These are phyloP conservation scores for Monilinia polystroma DNA, from an alignment of 2,329 filamentous ascomycete species.

Conservation along the genomic window DNA sequence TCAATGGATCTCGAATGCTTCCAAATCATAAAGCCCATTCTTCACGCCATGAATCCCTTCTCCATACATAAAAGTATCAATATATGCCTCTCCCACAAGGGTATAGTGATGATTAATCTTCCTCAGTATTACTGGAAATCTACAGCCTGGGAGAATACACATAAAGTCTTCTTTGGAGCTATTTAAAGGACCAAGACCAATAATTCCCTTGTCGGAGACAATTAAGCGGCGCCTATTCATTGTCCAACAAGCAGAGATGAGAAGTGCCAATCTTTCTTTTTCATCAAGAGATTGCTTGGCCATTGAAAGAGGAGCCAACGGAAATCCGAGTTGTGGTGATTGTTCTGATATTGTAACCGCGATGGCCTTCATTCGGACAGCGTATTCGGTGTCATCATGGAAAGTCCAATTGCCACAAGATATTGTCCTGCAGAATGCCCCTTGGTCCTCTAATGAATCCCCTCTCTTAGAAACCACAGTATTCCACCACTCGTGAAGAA, in stretches of 20 bases:
- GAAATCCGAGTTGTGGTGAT: slow-evolving; percentile 14
- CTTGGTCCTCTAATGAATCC: slow-evolving; percentile 25
- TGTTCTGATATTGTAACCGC: slow-evolving; percentile 23
- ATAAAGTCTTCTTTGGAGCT: slow-evolving; percentile 31
- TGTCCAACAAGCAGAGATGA: slow-evolving; percentile 30
- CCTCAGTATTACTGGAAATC: slow-evolving; percentile 35
- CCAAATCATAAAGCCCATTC: slow-evolving; percentile 21
- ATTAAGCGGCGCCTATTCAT: slow-evolving; percentile 35
- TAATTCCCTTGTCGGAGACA: slow-evolving; percentile 21
- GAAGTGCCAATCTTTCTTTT: slow-evolving; percentile 28
- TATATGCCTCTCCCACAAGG: slow-evolving; percentile 36
- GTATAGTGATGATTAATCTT: slow-evolving; percentile 23
- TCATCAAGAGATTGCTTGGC: slow-evolving; percentile 13
- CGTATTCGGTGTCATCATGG: slow-evolving; percentile 25
- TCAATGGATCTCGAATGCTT: slow-evolving; percentile 34
- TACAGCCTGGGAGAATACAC: slow-evolving; percentile 35
- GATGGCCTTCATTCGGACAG: slow-evolving; percentile 29
- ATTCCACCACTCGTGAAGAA: slow-evolving; percentile 36
- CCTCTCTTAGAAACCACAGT: slow-evolving; percentile 26
- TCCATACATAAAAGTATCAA: slow-evolving; percentile 36
- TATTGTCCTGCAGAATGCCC: slow-evolving; percentile 29
- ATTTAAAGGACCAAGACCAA: slow-evolving; percentile 32
- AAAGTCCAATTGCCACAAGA: slow-evolving; percentile 35
- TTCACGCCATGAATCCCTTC: slow-evolving; percentile 30
- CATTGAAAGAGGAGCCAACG: not conserved